Conservation (phyloP, 108 stramenopile genomes). For the Poteriospumella lacustris region DNA sequence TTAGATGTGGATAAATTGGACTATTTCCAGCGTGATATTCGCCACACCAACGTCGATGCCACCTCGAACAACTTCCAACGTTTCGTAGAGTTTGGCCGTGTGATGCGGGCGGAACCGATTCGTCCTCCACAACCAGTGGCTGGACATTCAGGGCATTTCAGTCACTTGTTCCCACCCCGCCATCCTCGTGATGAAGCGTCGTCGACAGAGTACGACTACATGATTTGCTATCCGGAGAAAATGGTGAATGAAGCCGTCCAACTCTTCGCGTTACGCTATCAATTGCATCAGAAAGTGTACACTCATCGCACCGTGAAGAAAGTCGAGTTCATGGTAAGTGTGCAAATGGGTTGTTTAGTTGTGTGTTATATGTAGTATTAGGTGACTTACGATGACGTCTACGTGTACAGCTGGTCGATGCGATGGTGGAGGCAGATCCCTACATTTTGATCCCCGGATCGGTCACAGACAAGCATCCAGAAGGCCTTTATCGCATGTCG, state of each 20-base stretch:
- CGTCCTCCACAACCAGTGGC: too few relatives aligned
- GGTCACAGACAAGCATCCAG: constrained; percentile 33
- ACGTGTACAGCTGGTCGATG: constrained; percentile 41
- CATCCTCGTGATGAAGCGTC: too few relatives aligned
- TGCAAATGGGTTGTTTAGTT: too few relatives aligned
- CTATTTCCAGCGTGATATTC: constrained; percentile 74
- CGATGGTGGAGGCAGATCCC: constrained; percentile 31
- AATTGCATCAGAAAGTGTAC: constrained; percentile 68
- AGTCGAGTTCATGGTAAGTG: constrained; percentile 64
- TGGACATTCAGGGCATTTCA: not conserved
- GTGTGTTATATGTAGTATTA: too few relatives aligned
- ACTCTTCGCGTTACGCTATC: constrained; percentile 62
- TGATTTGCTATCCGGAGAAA: constrained; percentile 74
- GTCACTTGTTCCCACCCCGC: not conserved
- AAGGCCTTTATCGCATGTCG: constrained; percentile 38
- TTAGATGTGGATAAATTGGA: constrained; percentile 88
- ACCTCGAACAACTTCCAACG: too few relatives aligned
- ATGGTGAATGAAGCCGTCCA: constrained; percentile 51
- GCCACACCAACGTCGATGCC: too few relatives aligned
- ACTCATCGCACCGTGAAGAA: constrained; percentile 68
- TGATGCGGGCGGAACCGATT: too few relatives aligned
- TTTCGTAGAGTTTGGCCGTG: too few relatives aligned
- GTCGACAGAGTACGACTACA: too few relatives aligned
- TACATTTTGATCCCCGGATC: constrained; percentile 30
- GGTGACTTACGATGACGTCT: too few relatives aligned